Evolutionary conservation across 2,329 filamentous ascomycete species (phyloP), one percentile per base, ranked within the genome.

Genomic region (Pseudopyricularia cyperi): DNA sequence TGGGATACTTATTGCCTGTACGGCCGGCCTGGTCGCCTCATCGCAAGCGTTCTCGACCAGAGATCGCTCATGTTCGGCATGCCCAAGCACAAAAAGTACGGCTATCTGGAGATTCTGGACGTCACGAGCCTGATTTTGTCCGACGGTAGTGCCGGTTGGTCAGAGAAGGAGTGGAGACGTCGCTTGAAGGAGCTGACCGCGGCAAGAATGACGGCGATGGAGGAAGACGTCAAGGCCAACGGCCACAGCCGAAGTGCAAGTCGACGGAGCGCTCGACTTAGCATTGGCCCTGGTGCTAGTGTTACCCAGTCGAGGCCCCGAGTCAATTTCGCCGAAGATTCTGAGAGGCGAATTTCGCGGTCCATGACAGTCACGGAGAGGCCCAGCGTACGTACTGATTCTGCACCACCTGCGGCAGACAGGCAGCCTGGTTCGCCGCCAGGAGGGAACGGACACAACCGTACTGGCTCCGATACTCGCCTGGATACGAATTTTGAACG

Each of bases 31-130:
- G 86, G 80, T 28, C 83, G 88, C 55, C 74, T 98, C 46, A 83
- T 95, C 33, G 89, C 93, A 3, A 95, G 95, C 62, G 84, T 87
- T 0, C 77, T 90, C 46, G 90, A 97, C 66, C 75, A 87, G 4
- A 81, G 89, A 46, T 95, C 93, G 53, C 75, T 98, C 57, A 98
- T 98, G 93, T 98, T 97, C 66, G 93, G 90, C 6, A 94, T 98
- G 83, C 91, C 93, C 0, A 88, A 87, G 59, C 82, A 93, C 59
- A 82, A 83, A 51, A 79, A 87, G 57, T 95, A 95, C 61, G 90
- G 91, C 0, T 97, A 97, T 61, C 70, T 98, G 26, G 93, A 97
- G 61, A 82, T 89, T 34, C 69, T 90, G 52, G 93, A 98, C 63
- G 87, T 97, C 15, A 82, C 84, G 4, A 77, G 77, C 51, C 71